phyloP scores from a whole-genome alignment of 2,329 filamentous ascomycete genomes.

The Penicillium sumatraense region DNA sequence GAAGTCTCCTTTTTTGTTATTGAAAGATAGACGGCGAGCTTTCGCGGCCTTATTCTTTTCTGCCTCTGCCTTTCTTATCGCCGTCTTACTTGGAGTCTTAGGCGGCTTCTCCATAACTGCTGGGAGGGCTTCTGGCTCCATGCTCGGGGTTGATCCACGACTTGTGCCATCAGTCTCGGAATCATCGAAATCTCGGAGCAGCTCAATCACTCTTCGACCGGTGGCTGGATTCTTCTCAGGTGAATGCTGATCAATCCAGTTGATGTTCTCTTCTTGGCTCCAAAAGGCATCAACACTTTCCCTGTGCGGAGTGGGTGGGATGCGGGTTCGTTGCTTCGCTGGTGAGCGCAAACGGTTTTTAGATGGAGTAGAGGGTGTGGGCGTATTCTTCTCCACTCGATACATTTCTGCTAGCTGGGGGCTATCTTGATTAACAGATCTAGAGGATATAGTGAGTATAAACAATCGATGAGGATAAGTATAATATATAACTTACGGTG shows the following conservation, averaged over 20 bases:
- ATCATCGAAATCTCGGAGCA: slow-evolving; percentile 39
- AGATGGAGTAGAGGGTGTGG: slow-evolving; percentile 50
- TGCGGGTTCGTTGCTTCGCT: slow-evolving; percentile 47
- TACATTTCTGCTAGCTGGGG: neutral
- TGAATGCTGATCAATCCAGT: slow-evolving; percentile 60
- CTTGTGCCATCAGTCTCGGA: slow-evolving; percentile 42
- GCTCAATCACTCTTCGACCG: slow-evolving; percentile 20
- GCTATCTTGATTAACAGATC: slow-evolving; percentile 10
- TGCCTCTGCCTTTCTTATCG: slow-evolving; percentile 43
- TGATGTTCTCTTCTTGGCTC: slow-evolving; percentile 56
- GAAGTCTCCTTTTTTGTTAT: slow-evolving; percentile 56
- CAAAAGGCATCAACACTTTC: slow-evolving; percentile 60
- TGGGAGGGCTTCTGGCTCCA: slow-evolving; percentile 19
- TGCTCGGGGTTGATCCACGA: slow-evolving; percentile 23
- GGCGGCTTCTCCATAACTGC: slow-evolving; percentile 13
- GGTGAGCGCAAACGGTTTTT: slow-evolving; percentile 52
- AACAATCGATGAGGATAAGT: neutral
- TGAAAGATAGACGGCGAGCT: slow-evolving; percentile 56
- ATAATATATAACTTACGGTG: slow-evolving; percentile 22
- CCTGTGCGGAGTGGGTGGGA: slow-evolving; percentile 56
- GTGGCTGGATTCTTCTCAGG: slow-evolving; percentile 48
- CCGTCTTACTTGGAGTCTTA: slow-evolving; percentile 40
- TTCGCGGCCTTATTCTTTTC: slow-evolving; percentile 42
- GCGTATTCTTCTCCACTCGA: slow-evolving; percentile 7
- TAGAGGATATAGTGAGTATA: slow-evolving; percentile 14